phyloP scores from a whole-genome alignment of 1,139 yeast genomes.

The Saccharomyces hybrid region DNA sequence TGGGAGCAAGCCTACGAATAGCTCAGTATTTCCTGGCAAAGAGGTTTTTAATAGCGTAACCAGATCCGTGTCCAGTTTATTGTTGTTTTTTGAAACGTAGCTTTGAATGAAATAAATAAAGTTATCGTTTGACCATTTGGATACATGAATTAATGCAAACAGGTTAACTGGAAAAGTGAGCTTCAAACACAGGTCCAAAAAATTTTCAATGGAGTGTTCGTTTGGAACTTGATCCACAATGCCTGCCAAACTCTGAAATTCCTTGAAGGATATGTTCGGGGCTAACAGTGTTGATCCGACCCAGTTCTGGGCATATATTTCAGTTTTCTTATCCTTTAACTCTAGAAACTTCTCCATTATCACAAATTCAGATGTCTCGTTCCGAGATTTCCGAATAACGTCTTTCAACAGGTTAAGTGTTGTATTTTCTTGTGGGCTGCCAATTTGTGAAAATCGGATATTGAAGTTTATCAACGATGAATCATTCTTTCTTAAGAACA shows the following conservation, averaged over 20 bases:
- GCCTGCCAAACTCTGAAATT: conserved; percentile 5
- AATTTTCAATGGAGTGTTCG: conserved; percentile 2
- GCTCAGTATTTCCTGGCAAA: background rate
- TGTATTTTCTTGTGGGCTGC: conserved; percentile 2
- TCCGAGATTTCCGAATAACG: conserved; percentile 8
- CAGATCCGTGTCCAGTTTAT: background rate
- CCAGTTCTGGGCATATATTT: conserved; percentile 19
- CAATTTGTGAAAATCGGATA: background rate
- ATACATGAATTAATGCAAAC: background rate
- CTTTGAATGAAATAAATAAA: background rate
- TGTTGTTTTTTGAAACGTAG: background rate
- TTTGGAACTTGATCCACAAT: conserved; percentile 3
- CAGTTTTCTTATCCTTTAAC: conserved; percentile 9
- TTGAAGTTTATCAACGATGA: background rate
- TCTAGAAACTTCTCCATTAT: conserved; percentile 15
- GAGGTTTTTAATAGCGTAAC: background rate
- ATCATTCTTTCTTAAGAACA: background rate
- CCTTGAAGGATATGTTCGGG: conserved; percentile 12
- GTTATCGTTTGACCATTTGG: conserved; percentile 1
- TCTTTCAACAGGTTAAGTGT: conserved; percentile 13
- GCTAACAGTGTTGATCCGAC: conserved; percentile 22
- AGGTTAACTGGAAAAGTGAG: conserved; percentile 2
- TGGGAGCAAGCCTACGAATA: background rate
- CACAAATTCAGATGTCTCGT: conserved; percentile 14
- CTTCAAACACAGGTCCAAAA: conserved; percentile 6